phyloP scores from a whole-genome alignment of 2,329 filamentous ascomycete genomes.

The Diplodia intermedia region DNA sequence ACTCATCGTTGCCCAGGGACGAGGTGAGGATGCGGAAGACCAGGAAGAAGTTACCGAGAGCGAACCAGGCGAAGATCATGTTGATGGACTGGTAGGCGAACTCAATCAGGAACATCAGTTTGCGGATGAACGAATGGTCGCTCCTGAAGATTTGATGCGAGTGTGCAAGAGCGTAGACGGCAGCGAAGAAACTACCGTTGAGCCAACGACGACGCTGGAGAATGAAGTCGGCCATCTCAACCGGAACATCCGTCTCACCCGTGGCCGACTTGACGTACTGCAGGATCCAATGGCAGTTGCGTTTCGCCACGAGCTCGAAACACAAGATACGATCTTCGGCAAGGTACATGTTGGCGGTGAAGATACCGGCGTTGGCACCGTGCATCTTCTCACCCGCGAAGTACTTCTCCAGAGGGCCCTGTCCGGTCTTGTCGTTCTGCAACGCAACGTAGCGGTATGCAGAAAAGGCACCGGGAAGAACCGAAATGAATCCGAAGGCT shows the following conservation, averaged over 20 bases:
- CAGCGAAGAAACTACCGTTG: conserved; percentile 98
- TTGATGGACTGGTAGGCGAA: conserved; percentile 93
- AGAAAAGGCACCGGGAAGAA: conserved; percentile 97
- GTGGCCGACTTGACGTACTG: conserved; percentile 98
- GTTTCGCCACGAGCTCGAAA: conserved; percentile 96
- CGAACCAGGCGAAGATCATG: conserved; percentile 99
- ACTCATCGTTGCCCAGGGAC: conserved; percentile 72
- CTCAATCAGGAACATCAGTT: conserved; percentile 88
- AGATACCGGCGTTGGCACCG: conserved; percentile 89
- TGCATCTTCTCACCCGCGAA: conserved; percentile 97
- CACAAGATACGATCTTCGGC: conserved; percentile 98
- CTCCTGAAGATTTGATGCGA: conserved; percentile 97
- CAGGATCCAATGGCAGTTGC: conserved; percentile 95
- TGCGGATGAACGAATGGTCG: conserved; percentile 84
- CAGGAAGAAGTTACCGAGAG: conserved; percentile 97
- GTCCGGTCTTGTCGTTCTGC: conserved; percentile 94
- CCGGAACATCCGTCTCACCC: conserved; percentile 96
- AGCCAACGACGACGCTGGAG: conserved; percentile 95
- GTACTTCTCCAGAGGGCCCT: conserved; percentile 94
- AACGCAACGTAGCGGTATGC: conserved; percentile 94
- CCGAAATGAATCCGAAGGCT: conserved; percentile 96
- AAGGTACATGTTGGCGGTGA: conserved; percentile 99
- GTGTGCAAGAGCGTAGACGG: conserved; percentile 91
- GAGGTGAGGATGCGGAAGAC: conserved; percentile 96
- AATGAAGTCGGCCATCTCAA: conserved; percentile 92